Evolutionary conservation across 306 rosid genomes (phyloP), one percentile per base, ranked within the genome.

Genomic region (Malus fusca): DNA sequence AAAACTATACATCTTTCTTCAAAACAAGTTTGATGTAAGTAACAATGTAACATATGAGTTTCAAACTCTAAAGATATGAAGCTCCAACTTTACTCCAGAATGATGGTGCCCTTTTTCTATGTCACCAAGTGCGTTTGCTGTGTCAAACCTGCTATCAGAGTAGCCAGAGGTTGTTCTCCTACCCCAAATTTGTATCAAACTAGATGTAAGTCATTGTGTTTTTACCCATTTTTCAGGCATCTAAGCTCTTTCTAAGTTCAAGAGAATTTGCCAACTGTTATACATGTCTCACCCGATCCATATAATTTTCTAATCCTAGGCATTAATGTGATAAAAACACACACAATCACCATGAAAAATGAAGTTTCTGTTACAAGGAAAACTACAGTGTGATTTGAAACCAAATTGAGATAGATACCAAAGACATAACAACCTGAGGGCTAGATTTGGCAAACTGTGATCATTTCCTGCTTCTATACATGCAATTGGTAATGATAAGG

Each of bases 401-500:
- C 48, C 71, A 74, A 67, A 48, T 33, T 53, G 71, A 62, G 71
- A 80, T 73, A 62, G 71, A 80, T 73, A 68, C 19, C 55, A 51
- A 80, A 65, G 79, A 51, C 70, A 55, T 75, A 78, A 87, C 48
- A 78, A 95, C 99, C 99, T 95, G 90, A 95, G 92, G 67, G 90
- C 87, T 67, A 95, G 84, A 77, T 95, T 90, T 74, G 99, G 99
- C 78, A 95, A 81, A 86, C 82, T 88, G 81, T 95, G 96, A 75
- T 89, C 92, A 62, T 77, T 74, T 79, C 99, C 97, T 76, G 97
- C 91, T 84, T 92, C 97, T 81, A 84, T 83, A 73, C 99, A 92
- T 48, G 90, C 96, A 83, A 90, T 87, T 26, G 93, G 99, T 55
- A 89, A 77, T 64, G 97, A 85, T 15, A 88, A 78, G 2, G 92